These are phyloP conservation scores for Penicillium brevicompactum DNA, from an alignment of 2,329 filamentous ascomycete genomes.

Conservation along the genomic window DNA sequence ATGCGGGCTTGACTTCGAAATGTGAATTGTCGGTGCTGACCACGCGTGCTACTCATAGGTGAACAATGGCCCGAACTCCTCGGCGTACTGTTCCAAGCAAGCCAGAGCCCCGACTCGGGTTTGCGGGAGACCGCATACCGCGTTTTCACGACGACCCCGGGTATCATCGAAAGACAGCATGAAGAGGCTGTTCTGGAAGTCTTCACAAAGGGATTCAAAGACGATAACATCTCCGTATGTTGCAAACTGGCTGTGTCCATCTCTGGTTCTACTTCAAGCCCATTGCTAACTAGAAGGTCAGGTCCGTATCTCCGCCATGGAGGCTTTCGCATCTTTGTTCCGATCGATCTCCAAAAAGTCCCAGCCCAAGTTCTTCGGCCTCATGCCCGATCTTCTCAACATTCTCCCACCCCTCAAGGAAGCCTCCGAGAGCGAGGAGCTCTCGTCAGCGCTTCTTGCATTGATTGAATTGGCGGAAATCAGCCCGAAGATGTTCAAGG, in stretches of 20 bases:
- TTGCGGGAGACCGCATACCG: conserved; percentile 92
- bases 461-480: conserved; percentile 93
- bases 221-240: conserved; percentile 75
- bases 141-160: conserved; percentile 92
- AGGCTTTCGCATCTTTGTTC: conserved; percentile 96
- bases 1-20: conserved; percentile 40
- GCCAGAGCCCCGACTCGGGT: conserved; percentile 78
- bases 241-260: not conserved
- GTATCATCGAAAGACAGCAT: conserved; percentile 94
- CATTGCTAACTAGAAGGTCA: conserved; percentile 38
- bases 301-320: conserved; percentile 92
- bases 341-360: conserved; percentile 83
- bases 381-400: conserved; percentile 90
- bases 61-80: conserved; percentile 90
- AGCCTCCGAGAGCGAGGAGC: conserved; percentile 82
- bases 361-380: conserved; percentile 81
- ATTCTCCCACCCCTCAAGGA: conserved; percentile 94
- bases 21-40: conserved; percentile 9
- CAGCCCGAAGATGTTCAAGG: conserved; percentile 97
- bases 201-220: conserved; percentile 89
- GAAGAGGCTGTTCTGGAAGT: conserved; percentile 86
- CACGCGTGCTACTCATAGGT: conserved; percentile 52
- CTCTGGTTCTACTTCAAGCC: not conserved
- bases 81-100: conserved; percentile 81
- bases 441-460: conserved; percentile 85